Conservation (phyloP, 306 rosid species). For the Phaseolus lunatus region DNA sequence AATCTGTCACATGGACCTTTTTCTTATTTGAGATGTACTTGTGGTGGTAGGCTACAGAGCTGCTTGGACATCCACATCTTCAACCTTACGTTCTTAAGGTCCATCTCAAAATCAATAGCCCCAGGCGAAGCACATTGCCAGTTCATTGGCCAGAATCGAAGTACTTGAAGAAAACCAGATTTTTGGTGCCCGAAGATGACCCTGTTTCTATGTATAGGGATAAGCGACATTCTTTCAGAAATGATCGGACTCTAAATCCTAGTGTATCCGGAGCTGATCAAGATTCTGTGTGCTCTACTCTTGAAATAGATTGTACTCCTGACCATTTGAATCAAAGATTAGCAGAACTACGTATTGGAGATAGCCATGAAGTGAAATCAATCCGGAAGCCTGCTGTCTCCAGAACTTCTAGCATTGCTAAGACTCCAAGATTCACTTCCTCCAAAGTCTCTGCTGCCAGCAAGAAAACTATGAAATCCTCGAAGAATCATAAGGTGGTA, state of each 20-base stretch:
- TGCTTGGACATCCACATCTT: slow-evolving; percentile 83
- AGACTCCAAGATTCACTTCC: slow-evolving; percentile 53
- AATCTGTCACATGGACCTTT: slow-evolving; percentile 32
- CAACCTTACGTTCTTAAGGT: slow-evolving; percentile 81
- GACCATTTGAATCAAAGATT: slow-evolving; percentile 58
- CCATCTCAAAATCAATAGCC: slow-evolving; percentile 83
- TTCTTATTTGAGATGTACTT: slow-evolving; percentile 53
- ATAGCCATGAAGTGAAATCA: slow-evolving; percentile 53
- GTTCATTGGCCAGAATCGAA: slow-evolving; percentile 64
- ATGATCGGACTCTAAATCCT: slow-evolving; percentile 83
- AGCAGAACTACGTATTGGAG: slow-evolving; percentile 55
- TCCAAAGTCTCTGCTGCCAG: slow-evolving; percentile 59
- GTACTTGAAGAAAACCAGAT: slow-evolving; percentile 76
- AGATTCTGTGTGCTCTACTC: slow-evolving; percentile 74
- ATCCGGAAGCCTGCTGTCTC: slow-evolving; percentile 58
- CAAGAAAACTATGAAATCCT: slow-evolving; percentile 60
- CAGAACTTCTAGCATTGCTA: slow-evolving; percentile 57
- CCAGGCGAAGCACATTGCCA: slow-evolving; percentile 69
- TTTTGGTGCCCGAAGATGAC: slow-evolving; percentile 63
- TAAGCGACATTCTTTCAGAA: slow-evolving; percentile 65
- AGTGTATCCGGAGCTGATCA: slow-evolving; percentile 81
- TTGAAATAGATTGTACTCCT: slow-evolving; percentile 70
- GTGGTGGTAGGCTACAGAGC: slow-evolving; percentile 83
- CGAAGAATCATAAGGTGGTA: slow-evolving; percentile 63
- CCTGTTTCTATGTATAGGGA: slow-evolving; percentile 52